Percentiles rank a stretch among this genome's conserved stretches.
phyloP scores from a whole-genome alignment of 768 basidiomycete genomes.

The Naematelia encephala region DNA sequence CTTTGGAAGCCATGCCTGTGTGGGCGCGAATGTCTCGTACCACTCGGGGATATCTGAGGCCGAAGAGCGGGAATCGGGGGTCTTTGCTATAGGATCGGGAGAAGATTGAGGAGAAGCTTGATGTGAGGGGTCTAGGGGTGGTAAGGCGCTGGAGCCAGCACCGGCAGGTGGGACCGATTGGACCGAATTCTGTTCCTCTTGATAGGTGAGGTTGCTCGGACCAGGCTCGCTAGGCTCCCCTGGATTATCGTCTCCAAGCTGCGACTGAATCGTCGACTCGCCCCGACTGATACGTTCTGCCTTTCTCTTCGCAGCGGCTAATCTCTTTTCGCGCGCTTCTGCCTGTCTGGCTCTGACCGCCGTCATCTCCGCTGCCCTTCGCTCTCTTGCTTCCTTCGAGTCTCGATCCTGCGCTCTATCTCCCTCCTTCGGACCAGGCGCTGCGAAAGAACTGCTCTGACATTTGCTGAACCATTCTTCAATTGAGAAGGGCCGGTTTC shows the following conservation, averaged over 20 bases:
- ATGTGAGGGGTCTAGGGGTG: slow-evolving; percentile 29
- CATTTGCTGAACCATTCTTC: slow-evolving; percentile 50
- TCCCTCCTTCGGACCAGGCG: slow-evolving; percentile 39
- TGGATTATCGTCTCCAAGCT: slow-evolving; percentile 20
- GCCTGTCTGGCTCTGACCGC: neutral
- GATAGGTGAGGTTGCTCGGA: neutral
- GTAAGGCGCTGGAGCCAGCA: slow-evolving; percentile 8
- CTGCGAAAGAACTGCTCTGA: slow-evolving; percentile 26
- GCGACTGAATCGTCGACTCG: slow-evolving; percentile 50
- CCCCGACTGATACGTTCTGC: slow-evolving; percentile 32
- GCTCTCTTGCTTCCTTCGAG: slow-evolving; percentile 27
- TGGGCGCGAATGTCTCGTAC: slow-evolving; percentile 68
- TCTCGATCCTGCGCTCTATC: slow-evolving; percentile 30
- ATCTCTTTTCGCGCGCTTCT: slow-evolving; percentile 15
- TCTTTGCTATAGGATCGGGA: slow-evolving; percentile 33
- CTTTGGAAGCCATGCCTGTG: slow-evolving; percentile 70
- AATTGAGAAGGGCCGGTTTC: slow-evolving; percentile 42
- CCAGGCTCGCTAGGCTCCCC: slow-evolving; percentile 10
- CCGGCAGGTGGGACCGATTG: too few relatives aligned
- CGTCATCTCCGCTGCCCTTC: slow-evolving; percentile 15
- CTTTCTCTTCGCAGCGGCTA: slow-evolving; percentile 16
- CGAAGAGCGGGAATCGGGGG: slow-evolving; percentile 16
- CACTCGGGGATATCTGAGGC: slow-evolving; percentile 52
- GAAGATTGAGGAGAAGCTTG: slow-evolving; percentile 34
- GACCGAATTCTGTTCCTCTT: neutral